Base-by-base conservation (phyloP, 768 basidiomycete genomes). In the Lentinula sp. region DNA sequence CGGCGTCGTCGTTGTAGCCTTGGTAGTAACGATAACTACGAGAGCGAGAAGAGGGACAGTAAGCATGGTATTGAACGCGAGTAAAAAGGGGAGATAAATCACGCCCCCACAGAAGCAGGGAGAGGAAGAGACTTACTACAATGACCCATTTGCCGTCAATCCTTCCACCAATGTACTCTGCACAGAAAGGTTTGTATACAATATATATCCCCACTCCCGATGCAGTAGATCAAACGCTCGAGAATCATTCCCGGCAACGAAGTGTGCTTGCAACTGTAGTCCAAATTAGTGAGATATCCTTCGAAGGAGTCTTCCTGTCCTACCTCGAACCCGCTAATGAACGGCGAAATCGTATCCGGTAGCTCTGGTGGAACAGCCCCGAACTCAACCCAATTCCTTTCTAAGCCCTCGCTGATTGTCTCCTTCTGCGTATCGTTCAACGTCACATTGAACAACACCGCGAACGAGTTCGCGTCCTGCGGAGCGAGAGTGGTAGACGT, bases 151-250 rank as follows among this genome's bases (percentile, higher is more conserved):
- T 0, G 76, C 77, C 0, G 84, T 83, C 64, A 80, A 82, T 3
- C 84, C 84, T 68, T 86, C 84, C 2, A 86, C 72, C 1, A 86
- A 73, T 0, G 83, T 84, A 43, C 81, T 82, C 61, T 84, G 78
- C 0, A 84, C 83, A 5, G 79, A 81, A 39, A 82, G 70, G 54
- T 80, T 75, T 11, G 82, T 84, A 67, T 78, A 78, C 2, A 86
- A 71, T 71, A 85, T 84, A 70, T 83, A 86, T 2, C 84, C 84
- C 84, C 84, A 86, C 37, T 80, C 80, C 15, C 81, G 69, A 10
- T 75, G 73, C 11, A 85, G 71, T 2, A 86, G 73, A 59, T 84
- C 82, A 67, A 86, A 73, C 0, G 84, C 84, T 2, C 77, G 72
- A 0, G 67, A 74, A 40, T 81, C 80, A 60, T 85, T 79, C 0